Base-by-base conservation (phyloP, 805 yeast genomes). In the Pichia manshurica region DNA sequence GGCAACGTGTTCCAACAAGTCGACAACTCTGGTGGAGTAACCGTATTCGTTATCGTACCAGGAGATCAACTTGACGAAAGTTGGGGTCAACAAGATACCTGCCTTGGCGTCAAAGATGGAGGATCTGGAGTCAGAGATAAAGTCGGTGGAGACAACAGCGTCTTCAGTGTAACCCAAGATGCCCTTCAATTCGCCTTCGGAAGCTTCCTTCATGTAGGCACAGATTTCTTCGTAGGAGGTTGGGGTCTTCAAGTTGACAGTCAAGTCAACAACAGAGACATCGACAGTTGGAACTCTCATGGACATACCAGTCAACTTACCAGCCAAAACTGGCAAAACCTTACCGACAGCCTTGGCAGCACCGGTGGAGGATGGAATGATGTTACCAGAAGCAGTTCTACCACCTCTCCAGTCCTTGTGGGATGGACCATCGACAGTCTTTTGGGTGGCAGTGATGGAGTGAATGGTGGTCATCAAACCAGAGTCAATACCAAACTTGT, bases 361-460 rank as follows among this genome's bases (percentile, higher is more conserved):
- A 82, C 96, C 96, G 56, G 96, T 88, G 55, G 96, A 85, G 36
- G 95, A 87, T 66, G 96, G 96, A 61, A 88, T 88, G 71, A 88
- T 86, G 84, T 88, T 88, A 68, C 90, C 95, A 54, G 91, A 84
- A 68, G 96, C 96, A 62, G 96, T 84, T 78, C 96, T 85, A 71
- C 96, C 96, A 70, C 96, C 96, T 82, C 96, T 84, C 96, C 96
- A 88, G 79, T 88, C 96, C 81, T 88, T 88, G 81, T 83, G 88
- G 69, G 96, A 87, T 63, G 96, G 95, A 74, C 96, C 96, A 71
- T 88, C 96, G 57, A 88, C 96, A 54, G 95, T 84, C 83, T 88
- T 88, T 75, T 88, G 96, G 64, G 96, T 85, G 61, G 96, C 96
- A 59, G 96, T 88, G 74, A 87, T 84, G 67, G 96, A 86, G 81